Evolutionary conservation across 371 early-diverging fungal genomes (phyloP).

Genomic region (Homolaphlyctis polyrhiza): DNA sequence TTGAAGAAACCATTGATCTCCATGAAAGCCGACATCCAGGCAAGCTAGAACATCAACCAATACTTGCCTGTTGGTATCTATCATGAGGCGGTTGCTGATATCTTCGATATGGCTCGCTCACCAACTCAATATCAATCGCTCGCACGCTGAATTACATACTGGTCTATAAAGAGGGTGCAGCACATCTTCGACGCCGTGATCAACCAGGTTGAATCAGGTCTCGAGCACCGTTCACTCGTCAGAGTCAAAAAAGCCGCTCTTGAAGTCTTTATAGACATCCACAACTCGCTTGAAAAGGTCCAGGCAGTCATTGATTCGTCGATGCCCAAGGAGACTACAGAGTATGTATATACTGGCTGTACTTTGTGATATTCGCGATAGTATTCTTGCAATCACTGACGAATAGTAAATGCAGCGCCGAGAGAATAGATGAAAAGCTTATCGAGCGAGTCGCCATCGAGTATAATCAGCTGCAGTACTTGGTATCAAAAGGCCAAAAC

Average conservation of each 20-base stretch:
- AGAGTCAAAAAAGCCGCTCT: constrained; percentile 1
- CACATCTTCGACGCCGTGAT: neutral
- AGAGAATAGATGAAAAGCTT: constrained; percentile 47
- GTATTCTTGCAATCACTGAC: neutral
- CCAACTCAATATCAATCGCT: no score
- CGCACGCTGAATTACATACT: no score
- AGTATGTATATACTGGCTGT: no score
- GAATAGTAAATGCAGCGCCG: neutral
- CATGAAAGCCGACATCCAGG: constrained; percentile 55
- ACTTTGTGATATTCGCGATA: neutral
- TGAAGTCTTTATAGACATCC: constrained; percentile 1
- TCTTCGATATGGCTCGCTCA: no score
- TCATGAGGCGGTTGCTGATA: no score
- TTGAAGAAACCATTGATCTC: constrained; percentile 52
- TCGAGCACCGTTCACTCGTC: neutral
- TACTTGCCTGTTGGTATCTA: no score
- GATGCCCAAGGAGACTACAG: neutral
- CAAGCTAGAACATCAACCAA: no score
- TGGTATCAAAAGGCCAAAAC: constrained; percentile 62
- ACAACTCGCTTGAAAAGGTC: constrained; percentile 8
- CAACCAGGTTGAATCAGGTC: neutral
- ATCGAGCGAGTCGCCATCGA: constrained; percentile 84
- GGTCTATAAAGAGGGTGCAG: neutral
- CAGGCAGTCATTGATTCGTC: constrained; percentile 4
- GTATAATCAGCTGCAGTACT: constrained; percentile 77